Evolutionary conservation across 2,329 filamentous ascomycete genomes (phyloP), one percentile per base, ranked within the genome.

Genomic region (Lecanosticta acicola): DNA sequence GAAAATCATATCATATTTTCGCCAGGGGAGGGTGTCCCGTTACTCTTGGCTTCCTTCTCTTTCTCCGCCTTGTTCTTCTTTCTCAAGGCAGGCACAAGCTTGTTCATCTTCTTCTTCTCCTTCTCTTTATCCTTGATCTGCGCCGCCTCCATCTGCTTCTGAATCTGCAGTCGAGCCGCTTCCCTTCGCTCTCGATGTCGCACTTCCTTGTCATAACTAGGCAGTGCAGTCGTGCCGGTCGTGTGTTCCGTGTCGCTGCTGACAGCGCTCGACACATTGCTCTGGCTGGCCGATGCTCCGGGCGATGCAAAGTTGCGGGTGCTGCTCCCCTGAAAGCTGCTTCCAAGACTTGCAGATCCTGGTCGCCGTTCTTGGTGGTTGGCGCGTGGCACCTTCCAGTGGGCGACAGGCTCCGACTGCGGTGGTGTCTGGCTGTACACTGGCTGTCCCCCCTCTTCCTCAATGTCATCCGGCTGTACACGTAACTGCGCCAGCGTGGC

Each of bases 51-150:
- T 40, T 40, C 38, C n/a, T 44, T 59, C 36, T 64, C 66, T 21
- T 63, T 60, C 49, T 65, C 66, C 4, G 63, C 59, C 50, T 57
- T 57, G 32, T 60, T 61, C 51, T 58, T 56, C 46, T 59, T 60
- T 43, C 57, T 62, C 48, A 71, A 63, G 3, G 62, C 64, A 7
- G 66, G 61, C 39, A 71, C 56, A 4, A 68, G 62, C 32, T 68
- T 64, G 49, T 69, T 66, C n/a, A 61, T 62, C 43, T 68, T 66
- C 34, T 63, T 64, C 17, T 65, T 60, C 35, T 66, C 65, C 34
- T 60, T 59, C 39, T 59, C 51, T 41, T 55, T 54, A 41, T 62
- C 58, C 45, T 67, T 63, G 48, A 67, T 67, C 34, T 61, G 63
- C 3, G 50, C 34, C 20, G 58, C 57, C 40, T 68, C 68, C 14